These are phyloP conservation scores for Aspergillus terreus DNA, from an alignment of 2,329 filamentous ascomycete species.

Conservation along the genomic window DNA sequence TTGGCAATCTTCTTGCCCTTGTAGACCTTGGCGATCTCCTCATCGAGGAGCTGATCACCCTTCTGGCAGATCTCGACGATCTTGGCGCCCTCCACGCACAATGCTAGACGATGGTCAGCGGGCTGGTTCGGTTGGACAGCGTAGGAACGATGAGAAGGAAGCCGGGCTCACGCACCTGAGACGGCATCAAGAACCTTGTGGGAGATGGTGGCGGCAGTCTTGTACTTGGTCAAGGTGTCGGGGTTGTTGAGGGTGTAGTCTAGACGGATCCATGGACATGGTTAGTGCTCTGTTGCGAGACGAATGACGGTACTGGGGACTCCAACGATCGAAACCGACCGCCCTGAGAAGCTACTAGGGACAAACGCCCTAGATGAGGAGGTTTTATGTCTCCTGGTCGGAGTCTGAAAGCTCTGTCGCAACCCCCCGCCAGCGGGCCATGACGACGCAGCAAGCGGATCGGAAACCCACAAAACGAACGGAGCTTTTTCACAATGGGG, in stretches of 20 bases:
- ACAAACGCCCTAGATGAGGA: neutral
- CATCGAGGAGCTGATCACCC: slow-evolving; percentile 90
- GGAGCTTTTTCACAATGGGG: slow-evolving; percentile 27
- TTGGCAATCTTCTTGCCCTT: slow-evolving; percentile 96
- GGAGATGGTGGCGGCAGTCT: slow-evolving; percentile 90
- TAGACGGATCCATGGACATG: slow-evolving; percentile 34
- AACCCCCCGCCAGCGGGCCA: slow-evolving; percentile 4
- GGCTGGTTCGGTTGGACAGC: neutral
- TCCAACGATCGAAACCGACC: neutral
- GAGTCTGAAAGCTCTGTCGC: neutral
- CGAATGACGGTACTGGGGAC: neutral
- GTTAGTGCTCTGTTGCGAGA: slow-evolving; percentile 10
- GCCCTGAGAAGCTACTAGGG: neutral
- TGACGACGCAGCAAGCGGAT: slow-evolving; percentile 21
- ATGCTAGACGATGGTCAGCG: slow-evolving; percentile 45
- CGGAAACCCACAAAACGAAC: slow-evolving; percentile 29
- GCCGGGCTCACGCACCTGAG: slow-evolving; percentile 44
- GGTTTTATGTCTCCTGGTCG: neutral
- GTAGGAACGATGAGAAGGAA: neutral
- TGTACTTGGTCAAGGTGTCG: slow-evolving; percentile 98
- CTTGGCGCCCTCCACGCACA: slow-evolving; percentile 80
- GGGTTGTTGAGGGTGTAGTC: slow-evolving; percentile 89
- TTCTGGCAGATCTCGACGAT: slow-evolving; percentile 92
- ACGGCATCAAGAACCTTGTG: slow-evolving; percentile 93
- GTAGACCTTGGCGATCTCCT: slow-evolving; percentile 93